phyloP scores from a whole-genome alignment of 306 rosid genomes.

The Quercus glauca region DNA sequence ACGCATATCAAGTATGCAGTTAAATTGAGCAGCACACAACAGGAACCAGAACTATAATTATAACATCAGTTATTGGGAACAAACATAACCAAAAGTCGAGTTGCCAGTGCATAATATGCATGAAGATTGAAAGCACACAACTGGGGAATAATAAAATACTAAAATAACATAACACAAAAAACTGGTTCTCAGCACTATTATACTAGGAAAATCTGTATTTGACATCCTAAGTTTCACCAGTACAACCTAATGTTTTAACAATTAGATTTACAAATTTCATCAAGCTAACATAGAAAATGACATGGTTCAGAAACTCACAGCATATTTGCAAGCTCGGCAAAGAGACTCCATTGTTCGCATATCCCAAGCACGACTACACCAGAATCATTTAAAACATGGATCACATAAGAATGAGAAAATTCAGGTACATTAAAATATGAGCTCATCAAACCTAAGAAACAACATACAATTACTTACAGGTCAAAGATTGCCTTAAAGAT shows the following conservation, averaged over 20 bases:
- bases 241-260: neutral
- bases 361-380: slow-evolving; percentile 98
- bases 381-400: slow-evolving; percentile 19
- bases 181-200: neutral
- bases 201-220: neutral
- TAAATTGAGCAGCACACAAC: neutral
- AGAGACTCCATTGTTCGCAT: slow-evolving; percentile 99
- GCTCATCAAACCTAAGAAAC: slow-evolving; percentile 7
- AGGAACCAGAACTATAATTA: slow-evolving; percentile 27
- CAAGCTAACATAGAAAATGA: slow-evolving; percentile 5
- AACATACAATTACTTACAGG: slow-evolving; percentile 56
- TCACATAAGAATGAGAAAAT: slow-evolving; percentile 9
- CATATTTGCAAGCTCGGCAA: slow-evolving; percentile 99
- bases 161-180: neutral
- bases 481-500: slow-evolving; percentile 95
- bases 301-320: slow-evolving; percentile 59
- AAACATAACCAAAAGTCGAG: slow-evolving; percentile 4
- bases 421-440: neutral
- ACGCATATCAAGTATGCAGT: neutral
- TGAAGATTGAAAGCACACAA: no score
- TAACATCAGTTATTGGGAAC: slow-evolving; percentile 4
- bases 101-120: neutral
- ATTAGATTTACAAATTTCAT: neutral
- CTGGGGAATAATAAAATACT: no score
- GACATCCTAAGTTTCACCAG: neutral